These are phyloP conservation scores for Starmera amethionina DNA, from an alignment of 805 yeast genomes.

Conservation along the genomic window DNA sequence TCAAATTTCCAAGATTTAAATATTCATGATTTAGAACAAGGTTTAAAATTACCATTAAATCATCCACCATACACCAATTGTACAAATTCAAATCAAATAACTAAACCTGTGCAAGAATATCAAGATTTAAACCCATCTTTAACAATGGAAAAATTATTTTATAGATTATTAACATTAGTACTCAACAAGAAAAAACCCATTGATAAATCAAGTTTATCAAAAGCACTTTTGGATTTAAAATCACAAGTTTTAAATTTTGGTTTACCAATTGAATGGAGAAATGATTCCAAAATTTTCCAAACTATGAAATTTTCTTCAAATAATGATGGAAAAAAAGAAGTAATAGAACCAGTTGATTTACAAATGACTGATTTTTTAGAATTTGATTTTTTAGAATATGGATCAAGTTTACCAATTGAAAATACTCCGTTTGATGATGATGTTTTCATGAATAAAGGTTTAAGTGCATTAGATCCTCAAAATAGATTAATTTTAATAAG, in stretches of 20 bases:
- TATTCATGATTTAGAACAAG: slow-evolving; percentile 18
- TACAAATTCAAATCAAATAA: neutral
- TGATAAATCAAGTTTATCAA: slow-evolving; percentile 3
- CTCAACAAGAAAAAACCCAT: slow-evolving; percentile 11
- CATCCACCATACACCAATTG: neutral
- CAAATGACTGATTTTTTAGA: slow-evolving; percentile 11
- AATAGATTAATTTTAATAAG: slow-evolving; percentile 16
- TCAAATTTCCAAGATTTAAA: slow-evolving; percentile 11
- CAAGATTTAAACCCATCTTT: slow-evolving; percentile 7
- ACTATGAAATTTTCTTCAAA: no score
- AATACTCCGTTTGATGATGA: slow-evolving; percentile 14
- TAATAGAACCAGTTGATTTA: slow-evolving; percentile 16
- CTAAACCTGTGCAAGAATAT: neutral
- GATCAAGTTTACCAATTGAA: slow-evolving; percentile 6
- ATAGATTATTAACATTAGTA: slow-evolving; percentile 6
- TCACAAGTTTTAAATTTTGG: slow-evolving; percentile 8
- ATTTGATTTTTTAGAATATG: slow-evolving; percentile 4
- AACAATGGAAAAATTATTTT: slow-evolving; percentile 8
- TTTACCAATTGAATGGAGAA: slow-evolving; percentile 20
- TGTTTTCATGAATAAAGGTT: slow-evolving; percentile 9
- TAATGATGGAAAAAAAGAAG: neutral
- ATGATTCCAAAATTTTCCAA: slow-evolving; percentile 11
- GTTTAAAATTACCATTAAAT: slow-evolving; percentile 7
- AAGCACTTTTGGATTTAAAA: slow-evolving; percentile 11
- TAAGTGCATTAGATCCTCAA: slow-evolving; percentile 10